Percentiles rank a stretch among this genome's conserved stretches.
Evolutionary conservation across 73 alveolate genomes (phyloP).

Genomic region (Paramecium octaurelia): DNA sequence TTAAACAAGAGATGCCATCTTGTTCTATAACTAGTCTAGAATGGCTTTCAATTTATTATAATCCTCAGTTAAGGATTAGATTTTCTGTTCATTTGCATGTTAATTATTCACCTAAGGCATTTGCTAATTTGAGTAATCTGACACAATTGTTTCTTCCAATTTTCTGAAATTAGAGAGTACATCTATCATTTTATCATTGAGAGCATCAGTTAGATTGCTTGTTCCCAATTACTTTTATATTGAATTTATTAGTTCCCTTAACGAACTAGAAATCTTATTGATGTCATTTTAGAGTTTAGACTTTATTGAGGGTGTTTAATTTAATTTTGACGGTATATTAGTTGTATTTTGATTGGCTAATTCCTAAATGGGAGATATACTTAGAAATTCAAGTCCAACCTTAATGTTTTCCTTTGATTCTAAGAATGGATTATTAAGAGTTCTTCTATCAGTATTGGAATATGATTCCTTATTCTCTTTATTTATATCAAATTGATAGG

Average conservation of each 20-base stretch:
- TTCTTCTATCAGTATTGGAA: constrained; percentile 24
- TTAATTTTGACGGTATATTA: neutral
- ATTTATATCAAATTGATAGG: neutral
- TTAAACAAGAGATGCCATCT: constrained; percentile 13
- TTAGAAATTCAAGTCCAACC: neutral
- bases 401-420: neutral
- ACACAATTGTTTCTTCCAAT: neutral
- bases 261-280: neutral
- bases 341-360: neutral
- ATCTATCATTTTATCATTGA: constrained; percentile 34
- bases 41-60: constrained; percentile 6
- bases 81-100: neutral
- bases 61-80: neutral
- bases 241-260: neutral
- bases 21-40: neutral
- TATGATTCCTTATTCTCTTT: neutral
- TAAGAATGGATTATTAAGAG: neutral
- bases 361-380: constrained; percentile 9
- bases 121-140: neutral
- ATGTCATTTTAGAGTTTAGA: neutral
- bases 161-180: neutral
- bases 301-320: neutral
- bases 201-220: neutral
- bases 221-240: neutral
- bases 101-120: neutral